Evolutionary conservation across 148 eudicot genomes (phyloP), one percentile per base, ranked within the genome.

Genomic region (Fagopyrum esculentum): DNA sequence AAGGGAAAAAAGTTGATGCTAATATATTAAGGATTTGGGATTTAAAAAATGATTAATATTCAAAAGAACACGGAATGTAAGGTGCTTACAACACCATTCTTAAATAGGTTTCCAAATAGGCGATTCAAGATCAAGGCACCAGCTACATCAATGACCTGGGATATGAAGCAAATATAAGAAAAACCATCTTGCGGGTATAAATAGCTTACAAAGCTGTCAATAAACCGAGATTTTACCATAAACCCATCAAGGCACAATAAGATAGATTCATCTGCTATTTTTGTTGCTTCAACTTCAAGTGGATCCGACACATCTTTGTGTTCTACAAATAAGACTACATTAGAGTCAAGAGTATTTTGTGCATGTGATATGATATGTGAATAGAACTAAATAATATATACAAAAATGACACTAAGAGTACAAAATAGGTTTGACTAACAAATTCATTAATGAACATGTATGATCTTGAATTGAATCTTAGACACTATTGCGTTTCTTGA

Each of bases 91-190:
- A 80, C 83, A 72, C 98, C 97, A 80, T 89, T 82, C 81, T 80
- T 84, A 76, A 91, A 93, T 61, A 93, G 78, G 73, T 93, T 97
- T 46, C 82, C 76, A 84, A 91, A 93, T 35, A 91, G 76, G 43
- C 98, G 98, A 82, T 91, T 91, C 56, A 93, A 84, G 69, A 91
- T 93, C 73, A 91, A 75, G 2, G 98, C 98, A 83, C 89, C 98
- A 80, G 97, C 98, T 73, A 93, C 97, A 83, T 93, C 98, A 77
- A 84, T 89, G 49, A 93, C 98, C 98, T 93, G 69, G 9, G 52
- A 69, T 72, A 71, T 26, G 71, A 49, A 73, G 30, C 1, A 48
- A 61, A 6, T n/a, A 75, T 60, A 17, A 35, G 45, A 12, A 76
- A 8, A 5, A 26, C 17, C 76, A 51, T 22, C 69, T 43, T 8